These are phyloP conservation scores for Epichloe hybrida DNA, from an alignment of 2,329 filamentous ascomycete species.

Conservation along the genomic window DNA sequence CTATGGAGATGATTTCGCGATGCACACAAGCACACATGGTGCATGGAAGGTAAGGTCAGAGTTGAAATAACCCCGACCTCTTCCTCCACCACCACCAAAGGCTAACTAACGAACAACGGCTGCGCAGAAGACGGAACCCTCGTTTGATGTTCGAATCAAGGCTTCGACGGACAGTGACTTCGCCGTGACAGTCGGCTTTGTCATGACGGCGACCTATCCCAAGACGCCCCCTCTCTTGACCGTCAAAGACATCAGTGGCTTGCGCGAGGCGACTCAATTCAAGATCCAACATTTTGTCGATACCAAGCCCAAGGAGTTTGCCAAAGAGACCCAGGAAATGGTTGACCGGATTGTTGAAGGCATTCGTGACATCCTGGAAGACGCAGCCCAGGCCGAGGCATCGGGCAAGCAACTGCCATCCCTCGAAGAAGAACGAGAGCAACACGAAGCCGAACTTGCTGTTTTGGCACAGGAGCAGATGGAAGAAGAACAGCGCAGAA, in stretches of 20 bases:
- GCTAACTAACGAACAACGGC: not conserved
- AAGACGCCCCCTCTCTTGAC: conserved; percentile 65
- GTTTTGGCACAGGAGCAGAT: conserved; percentile 44
- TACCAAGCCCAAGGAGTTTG: conserved; percentile 40
- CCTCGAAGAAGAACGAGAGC: conserved; percentile 75
- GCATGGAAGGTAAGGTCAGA: conserved; percentile 65
- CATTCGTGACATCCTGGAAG: conserved; percentile 67
- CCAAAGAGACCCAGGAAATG: conserved; percentile 42
- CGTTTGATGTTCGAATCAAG: conserved; percentile 69
- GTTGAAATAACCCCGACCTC: not conserved
- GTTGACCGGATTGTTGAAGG: conserved; percentile 53
- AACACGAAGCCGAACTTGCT: conserved; percentile 61
- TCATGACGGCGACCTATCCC: conserved; percentile 81
- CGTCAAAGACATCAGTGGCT: conserved; percentile 47
- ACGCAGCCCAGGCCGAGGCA: conserved; percentile 66
- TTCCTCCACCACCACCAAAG: conserved; percentile 5
- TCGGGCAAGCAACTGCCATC: conserved; percentile 68
- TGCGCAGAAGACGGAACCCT: conserved; percentile 60
- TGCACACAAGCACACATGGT: conserved; percentile 53
- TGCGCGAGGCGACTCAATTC: conserved; percentile 58
- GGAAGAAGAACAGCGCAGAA: conserved; percentile 38
- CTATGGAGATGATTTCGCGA: conserved; percentile 76
- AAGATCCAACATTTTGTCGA: conserved; percentile 54
- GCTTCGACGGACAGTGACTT: conserved; percentile 61
- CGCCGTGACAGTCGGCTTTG: conserved; percentile 58